A percentile compares a stretch with the other conserved stretches of the same genome.
Conservation (phyloP, 345 rosid genomes). For the Eucalyptus erythrocorys region DNA sequence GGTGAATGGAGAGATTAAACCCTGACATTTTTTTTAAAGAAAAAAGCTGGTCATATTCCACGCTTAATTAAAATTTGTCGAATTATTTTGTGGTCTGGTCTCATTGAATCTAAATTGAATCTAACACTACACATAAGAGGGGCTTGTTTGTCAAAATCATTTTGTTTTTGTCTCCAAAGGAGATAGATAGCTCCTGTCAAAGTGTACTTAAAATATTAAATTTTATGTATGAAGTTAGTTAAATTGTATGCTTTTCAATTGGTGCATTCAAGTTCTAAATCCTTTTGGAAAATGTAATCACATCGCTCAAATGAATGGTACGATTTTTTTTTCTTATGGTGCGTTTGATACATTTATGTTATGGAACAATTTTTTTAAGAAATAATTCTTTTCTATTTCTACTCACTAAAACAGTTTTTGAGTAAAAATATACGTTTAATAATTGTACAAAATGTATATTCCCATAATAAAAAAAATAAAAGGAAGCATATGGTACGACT, state of each 20-base stretch:
- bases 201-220: not conserved
- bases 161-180: not conserved
- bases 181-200: not conserved
- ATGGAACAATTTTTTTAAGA: fast-evolving
- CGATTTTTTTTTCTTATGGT: not conserved
- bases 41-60: not conserved
- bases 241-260: not conserved
- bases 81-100: not conserved
- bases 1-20: not conserved
- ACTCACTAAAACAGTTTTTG: fast-evolving
- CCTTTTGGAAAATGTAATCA: not conserved
- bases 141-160: not conserved
- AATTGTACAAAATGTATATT: fast-evolving
- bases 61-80: not conserved
- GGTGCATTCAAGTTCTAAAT: not conserved
- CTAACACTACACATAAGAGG: not conserved
- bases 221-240: not conserved
- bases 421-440: too few species aligned
- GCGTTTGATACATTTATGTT: fast-evolving
- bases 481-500: fast-evolving
- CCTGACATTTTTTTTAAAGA: not conserved
- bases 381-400: too few species aligned
- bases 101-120: not conserved
- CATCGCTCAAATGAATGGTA: fast-evolving
- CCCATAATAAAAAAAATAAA: too few species aligned